Evolutionary conservation across 106 monocot species (phyloP), one percentile per base, ranked within the genome.

Genomic region (Dactylorhiza incarnata): DNA sequence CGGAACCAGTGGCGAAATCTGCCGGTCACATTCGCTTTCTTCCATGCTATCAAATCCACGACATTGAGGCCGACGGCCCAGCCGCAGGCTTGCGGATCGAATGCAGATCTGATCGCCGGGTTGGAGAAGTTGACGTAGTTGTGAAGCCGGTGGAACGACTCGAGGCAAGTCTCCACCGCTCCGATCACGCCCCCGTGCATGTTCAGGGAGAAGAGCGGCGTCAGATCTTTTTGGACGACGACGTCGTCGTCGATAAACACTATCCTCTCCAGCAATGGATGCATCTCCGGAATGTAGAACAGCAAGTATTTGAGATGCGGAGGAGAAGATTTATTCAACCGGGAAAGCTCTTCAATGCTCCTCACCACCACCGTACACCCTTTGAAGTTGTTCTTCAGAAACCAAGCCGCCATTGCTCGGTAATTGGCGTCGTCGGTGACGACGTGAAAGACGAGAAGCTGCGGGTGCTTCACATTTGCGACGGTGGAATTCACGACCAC

Each of bases 21-120:
- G 1, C 71, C 81, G 5, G 91, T 91, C 25, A 74, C 65, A 55
- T 91, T 75, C 0, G 72, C 85, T 59, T 80, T 91, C 78, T 82
- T 87, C 91, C 91, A 91, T 69, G 83, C 85, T 69, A 84, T 80
- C 67, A 91, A 77, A 72, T 91, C 91, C 14, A 91, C 81, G 10
- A 91, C 75, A 65, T 91, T 91, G 81, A 91, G 75, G 54, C 91
- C 91, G 56, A 86, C 86, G 25, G 87, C 85, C 91, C 91, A 91
- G 0, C 74, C 87, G 70, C 91, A 91, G n/a, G 82, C 87, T 58
- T 88, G 87, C 22, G 91, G 91, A 68, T 91, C 88, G 59, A 86
- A 88, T 43, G 79, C 84, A 45, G 83, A 71, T 71, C 82, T 86
- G 46, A 91, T 81, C 5, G 81, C 9, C 20, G 88, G 83, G 51